Conservation (phyloP, 305 asterid genomes). For the Solanum aculeatissimum region DNA sequence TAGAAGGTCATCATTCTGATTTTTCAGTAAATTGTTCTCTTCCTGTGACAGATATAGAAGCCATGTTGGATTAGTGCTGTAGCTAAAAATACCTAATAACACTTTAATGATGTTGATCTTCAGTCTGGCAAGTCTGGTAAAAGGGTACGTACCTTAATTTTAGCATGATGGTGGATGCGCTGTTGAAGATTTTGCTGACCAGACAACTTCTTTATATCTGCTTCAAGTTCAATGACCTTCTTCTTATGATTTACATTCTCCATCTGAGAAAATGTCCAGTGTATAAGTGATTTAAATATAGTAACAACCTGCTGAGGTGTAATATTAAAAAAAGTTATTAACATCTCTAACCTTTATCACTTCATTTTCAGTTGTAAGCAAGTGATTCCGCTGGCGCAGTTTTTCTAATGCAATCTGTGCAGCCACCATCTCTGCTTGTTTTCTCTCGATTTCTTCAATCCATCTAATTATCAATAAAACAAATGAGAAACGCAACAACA, state of each 20-base stretch:
- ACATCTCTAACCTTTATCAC: slow-evolving; percentile 57
- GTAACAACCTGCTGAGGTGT: not conserved
- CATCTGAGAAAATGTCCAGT: slow-evolving; percentile 25
- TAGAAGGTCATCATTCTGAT: slow-evolving; percentile 75
- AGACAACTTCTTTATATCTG: slow-evolving; percentile 64
- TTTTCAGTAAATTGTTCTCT: slow-evolving; percentile 68
- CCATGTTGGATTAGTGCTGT: slow-evolving; percentile 1
- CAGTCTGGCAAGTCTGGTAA: not conserved
- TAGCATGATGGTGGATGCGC: slow-evolving; percentile 97
- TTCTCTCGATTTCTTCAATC: slow-evolving; percentile 93
- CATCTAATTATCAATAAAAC: slow-evolving; percentile 37
- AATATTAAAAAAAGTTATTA: not conserved
- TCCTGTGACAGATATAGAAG: slow-evolving; percentile 40
- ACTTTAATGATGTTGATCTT: not conserved
- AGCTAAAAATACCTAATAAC: not conserved
- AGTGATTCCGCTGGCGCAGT: slow-evolving; percentile 51
- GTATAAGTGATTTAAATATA: not conserved
- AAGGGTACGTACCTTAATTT: slow-evolving; percentile 58
- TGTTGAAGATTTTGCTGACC: slow-evolving; percentile 97
- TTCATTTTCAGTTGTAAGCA: slow-evolving; percentile 61
- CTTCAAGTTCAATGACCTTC: slow-evolving; percentile 70
- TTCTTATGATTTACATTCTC: slow-evolving; percentile 60
- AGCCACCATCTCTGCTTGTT: slow-evolving; percentile 86
- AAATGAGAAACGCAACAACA: not conserved
- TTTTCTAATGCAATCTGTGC: slow-evolving; percentile 65